Evolutionary conservation across 2,329 filamentous ascomycete genomes (phyloP).

Genomic region (Phyllosticta ampelicida): DNA sequence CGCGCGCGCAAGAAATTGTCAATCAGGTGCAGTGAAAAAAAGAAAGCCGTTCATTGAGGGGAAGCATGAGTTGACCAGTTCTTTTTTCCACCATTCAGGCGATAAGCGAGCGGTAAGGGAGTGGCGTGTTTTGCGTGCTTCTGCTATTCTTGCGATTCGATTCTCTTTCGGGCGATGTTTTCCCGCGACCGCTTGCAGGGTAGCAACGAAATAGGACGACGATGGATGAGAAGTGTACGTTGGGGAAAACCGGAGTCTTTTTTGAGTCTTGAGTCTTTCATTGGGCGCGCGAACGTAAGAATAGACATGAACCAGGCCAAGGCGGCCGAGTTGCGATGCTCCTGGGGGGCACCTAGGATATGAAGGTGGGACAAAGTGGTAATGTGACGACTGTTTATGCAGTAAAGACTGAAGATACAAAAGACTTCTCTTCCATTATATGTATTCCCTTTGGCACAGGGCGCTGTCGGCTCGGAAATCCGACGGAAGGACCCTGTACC

Average conservation of each 20-base stretch:
- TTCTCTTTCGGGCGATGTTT: neutral
- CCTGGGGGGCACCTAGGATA: neutral
- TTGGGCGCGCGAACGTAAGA: slow-evolving; percentile 1
- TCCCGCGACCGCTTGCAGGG: neutral
- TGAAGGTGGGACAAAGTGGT: neutral
- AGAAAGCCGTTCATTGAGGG: neutral
- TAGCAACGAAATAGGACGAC: neutral
- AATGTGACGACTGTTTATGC: neutral
- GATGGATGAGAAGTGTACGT: neutral
- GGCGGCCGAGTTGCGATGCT: slow-evolving; percentile 3
- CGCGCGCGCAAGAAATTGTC: slow-evolving; percentile 89
- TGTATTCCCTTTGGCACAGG: too few relatives aligned
- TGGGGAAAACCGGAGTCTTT: neutral
- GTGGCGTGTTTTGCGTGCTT: neutral
- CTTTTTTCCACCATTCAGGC: neutral
- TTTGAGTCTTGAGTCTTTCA: neutral
- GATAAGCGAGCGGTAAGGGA: neutral
- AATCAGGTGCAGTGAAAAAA: slow-evolving; percentile 54
- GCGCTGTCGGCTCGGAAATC: neutral
- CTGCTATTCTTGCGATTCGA: neutral
- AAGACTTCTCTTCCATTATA: neutral
- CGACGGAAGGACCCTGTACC: neutral
- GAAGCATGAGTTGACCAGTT: neutral
- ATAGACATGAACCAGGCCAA: slow-evolving; percentile 7
- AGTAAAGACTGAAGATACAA: neutral